Evolutionary conservation across 2,329 filamentous ascomycete genomes (phyloP), one percentile per base, ranked within the genome.

Genomic region (Aciculosporium take): DNA sequence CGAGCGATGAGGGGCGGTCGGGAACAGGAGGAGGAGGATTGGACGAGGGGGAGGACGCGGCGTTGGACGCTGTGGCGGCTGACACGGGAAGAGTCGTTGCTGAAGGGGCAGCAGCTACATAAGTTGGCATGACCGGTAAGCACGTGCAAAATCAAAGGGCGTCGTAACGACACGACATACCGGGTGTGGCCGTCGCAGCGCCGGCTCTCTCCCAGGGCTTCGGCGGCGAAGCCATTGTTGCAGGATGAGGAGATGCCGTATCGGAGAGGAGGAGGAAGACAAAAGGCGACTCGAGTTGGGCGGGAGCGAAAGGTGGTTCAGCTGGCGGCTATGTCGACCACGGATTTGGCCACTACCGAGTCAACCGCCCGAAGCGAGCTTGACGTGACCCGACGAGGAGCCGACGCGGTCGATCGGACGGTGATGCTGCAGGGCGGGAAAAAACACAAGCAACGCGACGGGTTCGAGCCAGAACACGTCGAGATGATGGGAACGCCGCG

Each of bases 121-220:
- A n/a, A n/a, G n/a, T 8, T 30, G 61, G 54, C 43, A 39, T n/a
- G 43, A 20, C 7, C 7, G 49, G 51, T 52, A 49, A 52, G 49
- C 44, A 52, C 49, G 50, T 50, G 47, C 49, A 52, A 37, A 38
- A 18, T 18, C 25, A 32, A 28, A 21, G 18, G 36, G 25, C n/a
- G 5, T 28, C 13, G 30, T 32, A 28, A 40, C 24, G 18, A 38
- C 10, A 46, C 64, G 10, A 21, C 68, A 54, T 65, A 79, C 73
- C 62, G 3, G 45, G 55, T 68, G 57, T 56, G 55, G 48, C 37
- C 49, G 66, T 56, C 51, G 69, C 69, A 47, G 76, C 74, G 63
- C 81, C 82, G 50, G 80, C 74, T 61, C 81, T 76, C 67, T 98
- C 91, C 91, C 91, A 98, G 36, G 91, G 91, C 66, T 98, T 98